A percentile compares a stretch with the other conserved stretches of the same genome.
phyloP scores from a whole-genome alignment of 768 basidiomycete species.

The Tulasnella sp. region DNA sequence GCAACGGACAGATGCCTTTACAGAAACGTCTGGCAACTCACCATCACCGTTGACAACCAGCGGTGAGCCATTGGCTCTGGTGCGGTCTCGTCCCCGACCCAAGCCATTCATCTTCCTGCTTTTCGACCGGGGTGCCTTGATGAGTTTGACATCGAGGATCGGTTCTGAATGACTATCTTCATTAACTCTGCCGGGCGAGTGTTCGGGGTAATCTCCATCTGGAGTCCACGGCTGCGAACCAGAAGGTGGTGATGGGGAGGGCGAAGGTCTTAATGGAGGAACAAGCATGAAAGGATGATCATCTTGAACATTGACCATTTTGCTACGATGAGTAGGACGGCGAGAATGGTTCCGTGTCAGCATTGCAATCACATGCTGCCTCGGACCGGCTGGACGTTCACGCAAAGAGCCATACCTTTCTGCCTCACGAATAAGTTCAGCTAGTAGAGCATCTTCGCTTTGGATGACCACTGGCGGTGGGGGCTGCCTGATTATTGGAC shows the following conservation, averaged over 20 bases:
- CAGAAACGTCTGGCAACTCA: not conserved
- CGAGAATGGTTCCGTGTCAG: not conserved
- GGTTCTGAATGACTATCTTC: not conserved
- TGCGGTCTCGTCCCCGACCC: not conserved
- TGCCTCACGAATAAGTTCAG: not conserved
- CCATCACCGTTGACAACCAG: not conserved
- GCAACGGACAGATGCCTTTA: not conserved
- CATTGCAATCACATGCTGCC: not conserved
- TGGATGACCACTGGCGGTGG: not conserved
- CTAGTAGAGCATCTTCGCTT: constrained; percentile 1
- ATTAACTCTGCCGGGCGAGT: not conserved
- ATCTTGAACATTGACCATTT: constrained; percentile 1
- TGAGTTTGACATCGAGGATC: not conserved
- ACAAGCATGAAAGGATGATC: not conserved
- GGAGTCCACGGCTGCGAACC: constrained; percentile 3
- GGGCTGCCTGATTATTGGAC: not conserved
- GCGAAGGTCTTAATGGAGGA: not conserved
- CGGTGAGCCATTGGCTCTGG: not conserved
- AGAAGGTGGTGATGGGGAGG: not conserved
- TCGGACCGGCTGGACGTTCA: not conserved
- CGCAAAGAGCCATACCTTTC: not conserved
- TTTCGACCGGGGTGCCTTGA: not conserved
- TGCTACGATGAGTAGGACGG: not conserved
- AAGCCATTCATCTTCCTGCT: not conserved
- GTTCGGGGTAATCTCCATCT: constrained; percentile 2